Evolutionary conservation across 257 asterid genomes (phyloP).

Genomic region (Solanum pennellii): DNA sequence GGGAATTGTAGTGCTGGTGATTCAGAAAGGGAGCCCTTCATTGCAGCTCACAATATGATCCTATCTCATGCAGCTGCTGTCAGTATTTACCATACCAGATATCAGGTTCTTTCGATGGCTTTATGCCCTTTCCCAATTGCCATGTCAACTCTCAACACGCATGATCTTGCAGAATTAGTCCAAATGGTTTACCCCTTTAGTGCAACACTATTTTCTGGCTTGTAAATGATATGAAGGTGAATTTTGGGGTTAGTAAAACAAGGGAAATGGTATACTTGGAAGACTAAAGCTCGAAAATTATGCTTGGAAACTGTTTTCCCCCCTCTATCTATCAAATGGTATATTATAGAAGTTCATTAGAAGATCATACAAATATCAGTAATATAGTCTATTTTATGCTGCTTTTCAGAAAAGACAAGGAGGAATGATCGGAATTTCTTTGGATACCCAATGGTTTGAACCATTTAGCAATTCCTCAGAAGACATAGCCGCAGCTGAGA

Average conservation of each 20-base stretch:
- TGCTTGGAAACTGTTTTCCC: not conserved
- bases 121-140: not conserved
- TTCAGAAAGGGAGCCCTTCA: conserved; percentile 43
- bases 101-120: conserved; percentile 21
- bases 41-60: conserved; percentile 62
- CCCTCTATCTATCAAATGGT: not conserved
- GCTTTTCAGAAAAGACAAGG: conserved; percentile 30
- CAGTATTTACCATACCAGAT: conserved; percentile 28
- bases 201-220: not conserved
- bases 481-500: conserved; percentile 44
- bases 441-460: conserved; percentile 46
- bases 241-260: not conserved
- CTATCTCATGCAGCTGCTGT: conserved; percentile 47
- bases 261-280: not conserved
- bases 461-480: conserved; percentile 36
- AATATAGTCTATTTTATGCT: not conserved
- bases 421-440: conserved; percentile 40
- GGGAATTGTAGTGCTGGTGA: conserved; percentile 46
- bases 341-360: not conserved
- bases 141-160: not conserved
- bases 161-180: not conserved
- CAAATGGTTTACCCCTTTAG: not conserved
- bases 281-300: not conserved
- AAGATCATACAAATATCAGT: not conserved
- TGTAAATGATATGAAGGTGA: not conserved